phyloP scores from a whole-genome alignment of 345 rosid species.

The Pugionium dolabratum region DNA sequence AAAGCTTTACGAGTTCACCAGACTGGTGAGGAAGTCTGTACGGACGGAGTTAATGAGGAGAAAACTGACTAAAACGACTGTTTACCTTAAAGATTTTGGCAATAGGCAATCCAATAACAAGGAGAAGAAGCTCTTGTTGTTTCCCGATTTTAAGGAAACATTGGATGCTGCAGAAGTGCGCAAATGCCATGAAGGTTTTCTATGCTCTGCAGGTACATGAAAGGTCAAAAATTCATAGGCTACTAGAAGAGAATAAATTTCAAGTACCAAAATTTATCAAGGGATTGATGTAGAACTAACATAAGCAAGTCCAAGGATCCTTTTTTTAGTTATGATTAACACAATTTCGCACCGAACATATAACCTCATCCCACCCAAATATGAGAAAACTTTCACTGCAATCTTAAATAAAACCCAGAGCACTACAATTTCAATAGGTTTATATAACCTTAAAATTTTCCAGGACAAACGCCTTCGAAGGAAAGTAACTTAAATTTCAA shows the following conservation, averaged over 20 bases:
- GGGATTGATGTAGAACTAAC: not conserved
- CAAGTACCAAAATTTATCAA: not conserved
- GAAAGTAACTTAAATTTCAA: not conserved
- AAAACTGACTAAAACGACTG: constrained; percentile 51
- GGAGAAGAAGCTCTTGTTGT: constrained; percentile 73
- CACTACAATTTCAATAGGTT: not conserved
- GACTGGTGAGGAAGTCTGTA: constrained; percentile 44
- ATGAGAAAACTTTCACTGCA: not conserved
- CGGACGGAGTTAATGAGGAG: constrained; percentile 56
- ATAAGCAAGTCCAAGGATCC: not conserved
- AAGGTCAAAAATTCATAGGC: not conserved
- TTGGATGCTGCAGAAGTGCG: constrained; percentile 55
- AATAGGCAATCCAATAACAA: constrained; percentile 76
- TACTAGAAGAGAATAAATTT: not conserved
- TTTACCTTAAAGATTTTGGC: constrained; percentile 64
- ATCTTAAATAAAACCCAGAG: constrained; percentile 14
- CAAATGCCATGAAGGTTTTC: constrained; percentile 81
- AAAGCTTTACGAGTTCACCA: constrained; percentile 30
- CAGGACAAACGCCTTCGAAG: not conserved
- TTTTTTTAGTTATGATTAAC: not conserved
- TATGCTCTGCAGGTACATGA: constrained; percentile 51
- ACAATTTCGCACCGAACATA: not conserved
- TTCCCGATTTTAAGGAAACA: constrained; percentile 98
- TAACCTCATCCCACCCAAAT: not conserved
- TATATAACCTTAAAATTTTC: not conserved